Base-by-base conservation (phyloP, 306 rosid genomes). In the Cicer judaicum region DNA sequence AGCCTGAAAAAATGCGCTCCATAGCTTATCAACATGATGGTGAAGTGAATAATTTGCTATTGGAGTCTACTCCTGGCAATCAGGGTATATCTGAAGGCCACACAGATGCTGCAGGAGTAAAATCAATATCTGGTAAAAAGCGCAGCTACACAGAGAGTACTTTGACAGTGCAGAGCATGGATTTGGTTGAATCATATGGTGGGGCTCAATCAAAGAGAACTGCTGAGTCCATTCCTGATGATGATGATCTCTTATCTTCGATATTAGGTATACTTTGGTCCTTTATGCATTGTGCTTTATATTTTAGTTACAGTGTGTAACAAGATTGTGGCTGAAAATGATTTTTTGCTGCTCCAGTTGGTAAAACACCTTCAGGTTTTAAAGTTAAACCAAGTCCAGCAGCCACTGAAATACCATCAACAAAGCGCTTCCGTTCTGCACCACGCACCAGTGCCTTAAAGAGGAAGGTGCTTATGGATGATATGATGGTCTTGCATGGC, bases 381-480 rank as follows among this genome's bases (percentile, higher is more conserved):
- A 92, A 92, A 84, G 39, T 92, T 81, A 92, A 95, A 79, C 96
- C 93, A 19, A 86, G 96, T 71, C 98, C 97, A 18, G 80, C 86
- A 38, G 89, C 73, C 53, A 82, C 88, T 78, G 96, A 89, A 73
- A 67, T 76, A 18, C 80, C 68, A 70, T 80, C 91, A 80, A 52
- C 60, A 5, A 92, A 92, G 84, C 90, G 91, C 18, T 29, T 68
- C 15, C 87, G 98, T 40, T 48, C 92, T 74, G 83, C 84, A 54
- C 19, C 81, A 4, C 96, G 97, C 14, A 70, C 84, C 75, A 85
- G 82, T 85, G 81, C 83, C 55, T 64, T 83, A 67, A 95, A 92
- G 87, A 87, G 96, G 88, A 95, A 95, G 91, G 98, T 95, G 81
- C 91, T 86, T 64, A 84, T 90, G 93, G 99, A 95, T 83, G 98